These are phyloP conservation scores for Leucosporidium yakuticum DNA, from an alignment of 768 basidiomycete species.

Conservation along the genomic window DNA sequence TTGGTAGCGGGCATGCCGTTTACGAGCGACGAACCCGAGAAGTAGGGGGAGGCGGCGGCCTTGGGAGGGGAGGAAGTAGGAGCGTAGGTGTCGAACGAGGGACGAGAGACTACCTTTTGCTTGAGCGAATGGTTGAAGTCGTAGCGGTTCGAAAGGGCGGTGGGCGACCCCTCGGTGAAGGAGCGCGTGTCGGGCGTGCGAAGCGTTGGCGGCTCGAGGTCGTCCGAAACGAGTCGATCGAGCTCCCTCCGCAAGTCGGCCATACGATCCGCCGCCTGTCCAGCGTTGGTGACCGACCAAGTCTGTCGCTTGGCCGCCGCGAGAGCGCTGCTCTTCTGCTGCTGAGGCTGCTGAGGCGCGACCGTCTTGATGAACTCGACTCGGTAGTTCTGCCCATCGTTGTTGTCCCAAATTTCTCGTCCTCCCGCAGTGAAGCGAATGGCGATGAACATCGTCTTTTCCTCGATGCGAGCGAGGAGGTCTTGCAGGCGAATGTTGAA, in stretches of 20 bases:
- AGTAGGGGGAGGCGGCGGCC: background rate
- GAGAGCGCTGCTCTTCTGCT: background rate
- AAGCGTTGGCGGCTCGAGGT: conserved; percentile 22
- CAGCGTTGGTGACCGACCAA: conserved; percentile 46
- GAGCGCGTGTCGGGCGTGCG: conserved; percentile 22
- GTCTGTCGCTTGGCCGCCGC: conserved; percentile 13
- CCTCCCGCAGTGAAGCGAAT: conserved; percentile 60
- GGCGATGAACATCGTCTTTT: conserved; percentile 73
- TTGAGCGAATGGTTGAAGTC: conserved; percentile 45
- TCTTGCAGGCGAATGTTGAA: conserved; percentile 73
- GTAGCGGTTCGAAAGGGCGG: conserved; percentile 42
- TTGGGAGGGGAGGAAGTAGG: background rate
- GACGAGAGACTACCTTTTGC: background rate
- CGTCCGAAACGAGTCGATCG: conserved; percentile 55
- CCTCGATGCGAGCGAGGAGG: conserved; percentile 66
- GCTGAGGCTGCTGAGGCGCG: background rate
- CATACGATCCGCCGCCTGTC: conserved; percentile 50
- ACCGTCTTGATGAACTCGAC: conserved; percentile 2
- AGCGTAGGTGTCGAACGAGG: background rate
- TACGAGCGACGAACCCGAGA: conserved; percentile 2
- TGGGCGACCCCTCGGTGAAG: conserved; percentile 35
- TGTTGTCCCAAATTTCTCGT: conserved; percentile 89
- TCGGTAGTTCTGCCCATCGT: conserved; percentile 65
- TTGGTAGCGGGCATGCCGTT: conserved; percentile 18
- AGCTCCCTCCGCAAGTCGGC: conserved; percentile 61